Evolutionary conservation across 345 rosid species (phyloP), one percentile per base, ranked within the genome.

Genomic region (Nephelium lappaceum): DNA sequence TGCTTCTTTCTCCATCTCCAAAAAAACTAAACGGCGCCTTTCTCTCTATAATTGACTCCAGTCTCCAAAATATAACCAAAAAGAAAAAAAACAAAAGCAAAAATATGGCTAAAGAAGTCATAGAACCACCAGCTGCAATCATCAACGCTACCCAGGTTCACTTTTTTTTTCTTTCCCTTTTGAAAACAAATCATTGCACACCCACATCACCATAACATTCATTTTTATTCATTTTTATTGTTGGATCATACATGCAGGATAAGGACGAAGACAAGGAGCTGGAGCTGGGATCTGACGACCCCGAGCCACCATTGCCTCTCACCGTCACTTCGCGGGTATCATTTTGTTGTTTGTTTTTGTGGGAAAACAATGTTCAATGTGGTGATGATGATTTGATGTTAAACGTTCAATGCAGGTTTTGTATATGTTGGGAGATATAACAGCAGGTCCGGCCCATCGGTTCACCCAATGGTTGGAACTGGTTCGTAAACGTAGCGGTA

Each of bases 341-440:
- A 81, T 16, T 68, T 41, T n/a, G n/a, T 71, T 23, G 62, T n/a
- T 71, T 0, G 8, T 47, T 80, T 79, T 45, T 60, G 38, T 14
- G 9, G 39, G 19, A n/a, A n/a, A 55, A 36, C 23, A n/a, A 60
- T 14, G 51, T 69, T 39, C n/a, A 53, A 73, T 43, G 43, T 6
- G 3, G 11, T 27, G 4, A 57, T 25, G 42, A 6, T 38, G 61
- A 36, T 8, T 8, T 42, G 43, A 11, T 16, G 36, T 25, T 18
- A 23, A 15, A 24, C 67, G 53, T 43, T 55, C 43, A 31, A 68
- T 84, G 83, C 90, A 96, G 99, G 93, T 96, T 3, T 80, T 96
- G 92, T 92, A 91, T 87, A 92, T 96, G 98, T 89, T 96, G 93
- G 99, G 99, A 88, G 99, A 96, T 71, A 89, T 96, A 71, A 87